These are phyloP conservation scores for Tetrahymena borealis DNA, from an alignment of 73 alveolate species.

Conservation along the genomic window DNA sequence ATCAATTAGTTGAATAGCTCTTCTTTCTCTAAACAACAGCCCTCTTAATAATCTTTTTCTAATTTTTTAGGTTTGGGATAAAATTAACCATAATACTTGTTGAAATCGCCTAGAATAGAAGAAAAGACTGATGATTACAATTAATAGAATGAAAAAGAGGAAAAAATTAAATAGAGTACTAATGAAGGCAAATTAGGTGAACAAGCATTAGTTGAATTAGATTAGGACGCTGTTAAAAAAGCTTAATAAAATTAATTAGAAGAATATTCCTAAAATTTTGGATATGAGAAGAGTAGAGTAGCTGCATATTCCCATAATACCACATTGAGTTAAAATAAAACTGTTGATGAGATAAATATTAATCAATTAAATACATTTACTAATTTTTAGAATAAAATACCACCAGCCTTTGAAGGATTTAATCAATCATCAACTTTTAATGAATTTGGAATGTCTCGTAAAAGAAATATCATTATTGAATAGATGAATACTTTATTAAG, in stretches of 20 bases:
- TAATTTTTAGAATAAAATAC: background rate
- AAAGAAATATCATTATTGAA: background rate
- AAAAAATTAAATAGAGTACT: background rate
- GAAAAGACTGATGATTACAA: background rate
- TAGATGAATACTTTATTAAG: background rate
- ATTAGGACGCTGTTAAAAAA: background rate
- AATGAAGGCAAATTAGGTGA: background rate
- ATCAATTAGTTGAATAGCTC: background rate
- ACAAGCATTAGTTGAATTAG: background rate
- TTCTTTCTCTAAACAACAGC: background rate
- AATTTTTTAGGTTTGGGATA: too few relatives aligned
- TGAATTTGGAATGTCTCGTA: conserved; percentile 1
- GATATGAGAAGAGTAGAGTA: background rate
- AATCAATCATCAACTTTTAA: background rate
- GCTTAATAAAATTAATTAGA: background rate
- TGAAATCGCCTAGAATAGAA: background rate
- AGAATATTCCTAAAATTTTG: background rate
- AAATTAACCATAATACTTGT: background rate
- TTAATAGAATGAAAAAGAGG: background rate
- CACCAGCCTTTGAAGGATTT: background rate
- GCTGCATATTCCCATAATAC: background rate
- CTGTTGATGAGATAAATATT: background rate
- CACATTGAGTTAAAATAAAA: background rate
- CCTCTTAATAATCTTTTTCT: background rate
- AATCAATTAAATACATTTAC: background rate